A percentile compares a stretch with the other conserved stretches of the same genome.
phyloP scores from a whole-genome alignment of 106 monocot genomes.

The Chionographis japonica region DNA sequence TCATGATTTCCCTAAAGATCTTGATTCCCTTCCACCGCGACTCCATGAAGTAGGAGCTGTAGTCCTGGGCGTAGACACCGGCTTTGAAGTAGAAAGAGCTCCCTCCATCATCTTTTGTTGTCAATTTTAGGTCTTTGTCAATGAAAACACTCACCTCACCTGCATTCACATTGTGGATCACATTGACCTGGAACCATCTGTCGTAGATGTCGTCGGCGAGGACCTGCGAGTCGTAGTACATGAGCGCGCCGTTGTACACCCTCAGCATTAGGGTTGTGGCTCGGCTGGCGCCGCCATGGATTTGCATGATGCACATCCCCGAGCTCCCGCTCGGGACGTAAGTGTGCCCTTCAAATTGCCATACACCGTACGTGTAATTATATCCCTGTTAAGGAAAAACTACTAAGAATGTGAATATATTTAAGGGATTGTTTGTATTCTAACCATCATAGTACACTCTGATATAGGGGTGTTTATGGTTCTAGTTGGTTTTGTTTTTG shows the following conservation, averaged over 20 bases:
- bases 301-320: conserved; percentile 24
- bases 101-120: conserved; percentile 1
- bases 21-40: conserved; percentile 33
- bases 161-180: conserved; percentile 22
- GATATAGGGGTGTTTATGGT: no score
- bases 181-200: conserved; percentile 33
- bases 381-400: conserved; percentile 11
- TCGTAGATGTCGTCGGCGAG: conserved; percentile 21
- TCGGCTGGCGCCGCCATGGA: background rate
- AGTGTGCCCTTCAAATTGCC: conserved; percentile 33
- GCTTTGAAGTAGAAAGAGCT: conserved; percentile 27
- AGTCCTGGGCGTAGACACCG: conserved; percentile 26
- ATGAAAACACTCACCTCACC: conserved; percentile 13
- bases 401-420: no score
- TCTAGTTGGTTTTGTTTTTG: no score
- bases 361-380: conserved; percentile 21
- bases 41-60: conserved; percentile 17
- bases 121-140: conserved; percentile 13
- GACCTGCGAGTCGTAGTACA: conserved; percentile 4
- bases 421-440: no score
- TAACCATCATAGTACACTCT: no score
- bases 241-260: conserved; percentile 22
- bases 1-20: conserved; percentile 8
- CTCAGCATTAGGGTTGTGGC: conserved; percentile 28
- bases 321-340: conserved; percentile 24